Evolutionary conservation across 768 basidiomycete species (phyloP).

Genomic region (Postia placenta): DNA sequence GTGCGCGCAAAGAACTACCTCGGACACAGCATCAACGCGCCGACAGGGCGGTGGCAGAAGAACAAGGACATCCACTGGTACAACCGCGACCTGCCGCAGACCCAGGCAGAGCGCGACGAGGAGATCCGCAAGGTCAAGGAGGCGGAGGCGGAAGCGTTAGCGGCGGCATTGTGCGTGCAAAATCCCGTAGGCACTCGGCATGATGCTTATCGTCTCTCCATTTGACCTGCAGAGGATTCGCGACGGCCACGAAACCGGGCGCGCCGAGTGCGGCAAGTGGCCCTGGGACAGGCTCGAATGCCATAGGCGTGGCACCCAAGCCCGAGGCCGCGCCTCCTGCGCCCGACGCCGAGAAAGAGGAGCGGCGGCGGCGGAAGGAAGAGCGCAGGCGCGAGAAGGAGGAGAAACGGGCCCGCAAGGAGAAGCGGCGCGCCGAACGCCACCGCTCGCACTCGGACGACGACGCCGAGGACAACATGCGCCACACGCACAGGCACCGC

Average conservation of each 20-base stretch:
- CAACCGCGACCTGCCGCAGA: constrained; percentile 47
- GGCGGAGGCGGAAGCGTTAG: constrained; percentile 82
- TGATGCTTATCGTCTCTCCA: not conserved
- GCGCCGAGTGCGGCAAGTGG: constrained; percentile 7
- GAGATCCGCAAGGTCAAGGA: constrained; percentile 84
- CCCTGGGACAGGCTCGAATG: constrained; percentile 25
- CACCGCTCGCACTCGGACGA: constrained; percentile 16
- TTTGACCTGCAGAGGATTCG: constrained; percentile 60
- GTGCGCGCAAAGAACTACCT: constrained; percentile 69
- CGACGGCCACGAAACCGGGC: constrained; percentile 29
- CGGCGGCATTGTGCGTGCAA: constrained; percentile 62
- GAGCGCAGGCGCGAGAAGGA: constrained; percentile 60
- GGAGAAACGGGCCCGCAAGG: constrained; percentile 52
- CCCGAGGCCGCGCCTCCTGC: constrained; percentile 6
- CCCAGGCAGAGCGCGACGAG: constrained; percentile 47
- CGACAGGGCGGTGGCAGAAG: constrained; percentile 95
- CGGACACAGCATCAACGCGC: constrained; percentile 91
- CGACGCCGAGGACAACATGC: constrained; percentile 6
- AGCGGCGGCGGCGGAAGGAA: constrained; percentile 33
- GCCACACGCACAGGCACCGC: constrained; percentile 12
- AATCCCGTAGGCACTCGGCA: not conserved
- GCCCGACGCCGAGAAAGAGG: constrained; percentile 25
- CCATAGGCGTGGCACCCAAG: constrained; percentile 20
- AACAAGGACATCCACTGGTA: constrained; percentile 98
- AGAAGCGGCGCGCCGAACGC: constrained; percentile 35